Conservation (phyloP, 2,329 filamentous ascomycete genomes). For the Biscogniauxia marginata region DNA sequence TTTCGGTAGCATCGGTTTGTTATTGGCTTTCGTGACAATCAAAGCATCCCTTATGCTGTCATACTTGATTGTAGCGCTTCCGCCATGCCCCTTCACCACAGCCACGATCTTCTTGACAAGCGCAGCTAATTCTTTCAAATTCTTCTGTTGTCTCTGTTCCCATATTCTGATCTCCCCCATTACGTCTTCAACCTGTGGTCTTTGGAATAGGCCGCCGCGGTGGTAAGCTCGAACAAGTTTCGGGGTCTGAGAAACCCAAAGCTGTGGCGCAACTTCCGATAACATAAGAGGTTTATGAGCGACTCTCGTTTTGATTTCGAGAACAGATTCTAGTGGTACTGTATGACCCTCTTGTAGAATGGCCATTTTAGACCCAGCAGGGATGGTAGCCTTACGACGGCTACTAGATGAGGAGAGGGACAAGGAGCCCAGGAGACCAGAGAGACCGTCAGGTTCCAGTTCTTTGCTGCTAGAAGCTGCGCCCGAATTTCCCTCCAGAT, state of each 20-base stretch:
- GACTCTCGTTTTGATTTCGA: constrained; percentile 47
- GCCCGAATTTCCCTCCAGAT: constrained; percentile 22
- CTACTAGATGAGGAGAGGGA: constrained; percentile 20
- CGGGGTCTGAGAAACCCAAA: constrained; percentile 47
- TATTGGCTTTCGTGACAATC: not conserved
- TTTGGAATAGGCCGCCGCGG: constrained; percentile 34
- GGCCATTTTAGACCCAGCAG: constrained; percentile 26
- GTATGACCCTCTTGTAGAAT: constrained; percentile 32
- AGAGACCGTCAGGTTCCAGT: constrained; percentile 12
- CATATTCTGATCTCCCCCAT: constrained; percentile 30
- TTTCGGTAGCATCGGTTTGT: not conserved
- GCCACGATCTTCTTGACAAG: constrained; percentile 33
- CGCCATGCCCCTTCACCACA: constrained; percentile 22
- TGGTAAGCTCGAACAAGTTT: constrained; percentile 47
- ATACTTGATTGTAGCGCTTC: not conserved
- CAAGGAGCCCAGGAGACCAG: constrained; percentile 23
- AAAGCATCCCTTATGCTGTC: not conserved
- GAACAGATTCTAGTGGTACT: constrained; percentile 35
- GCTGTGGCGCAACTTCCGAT: constrained; percentile 37
- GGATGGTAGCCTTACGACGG: constrained; percentile 1
- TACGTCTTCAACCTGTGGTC: constrained; percentile 37
- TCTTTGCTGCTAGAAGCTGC: constrained; percentile 1
- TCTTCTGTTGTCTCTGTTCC: constrained; percentile 34
- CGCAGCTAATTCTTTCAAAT: constrained; percentile 32
- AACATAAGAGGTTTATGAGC: constrained; percentile 33